Conservation (phyloP, 768 basidiomycete genomes). For the Boletus reticulatus region DNA sequence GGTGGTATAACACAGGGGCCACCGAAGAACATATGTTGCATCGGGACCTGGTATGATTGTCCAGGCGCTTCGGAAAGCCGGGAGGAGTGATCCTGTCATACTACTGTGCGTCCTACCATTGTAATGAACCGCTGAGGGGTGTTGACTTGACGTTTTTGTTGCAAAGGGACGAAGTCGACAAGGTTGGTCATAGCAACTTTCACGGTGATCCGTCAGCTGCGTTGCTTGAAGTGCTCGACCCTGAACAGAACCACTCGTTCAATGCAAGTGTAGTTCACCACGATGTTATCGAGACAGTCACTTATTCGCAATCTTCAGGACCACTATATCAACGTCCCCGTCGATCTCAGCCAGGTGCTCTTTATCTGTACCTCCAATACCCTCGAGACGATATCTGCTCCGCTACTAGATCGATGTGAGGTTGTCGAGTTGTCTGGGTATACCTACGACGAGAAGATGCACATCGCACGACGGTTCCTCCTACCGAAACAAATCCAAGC, state of each 20-base stretch:
- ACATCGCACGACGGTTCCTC: conserved; percentile 84
- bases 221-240: conserved; percentile 88
- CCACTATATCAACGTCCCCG: conserved; percentile 87
- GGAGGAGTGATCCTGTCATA: conserved; percentile 76
- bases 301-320: conserved; percentile 47
- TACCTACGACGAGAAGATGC: conserved; percentile 88
- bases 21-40: conserved; percentile 87
- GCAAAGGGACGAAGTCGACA: conserved; percentile 81
- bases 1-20: conserved; percentile 38
- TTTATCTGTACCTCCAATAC: conserved; percentile 94
- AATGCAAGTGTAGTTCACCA: conserved; percentile 45
- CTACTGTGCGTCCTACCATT: conserved; percentile 46
- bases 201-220: conserved; percentile 93
- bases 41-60: conserved; percentile 83
- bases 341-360: conserved; percentile 84
- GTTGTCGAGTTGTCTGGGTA: conserved; percentile 82
- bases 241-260: conserved; percentile 87
- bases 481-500: conserved; percentile 83
- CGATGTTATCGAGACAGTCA: background rate
- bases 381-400: conserved; percentile 84
- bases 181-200: conserved; percentile 81
- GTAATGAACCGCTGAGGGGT: background rate
- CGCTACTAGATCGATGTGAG: conserved; percentile 88
- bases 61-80: conserved; percentile 83
- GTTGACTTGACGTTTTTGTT: background rate